Evolutionary conservation across 2,329 filamentous ascomycete genomes (phyloP), one percentile per base, ranked within the genome.

Genomic region (Huntiella bhutanensis): DNA sequence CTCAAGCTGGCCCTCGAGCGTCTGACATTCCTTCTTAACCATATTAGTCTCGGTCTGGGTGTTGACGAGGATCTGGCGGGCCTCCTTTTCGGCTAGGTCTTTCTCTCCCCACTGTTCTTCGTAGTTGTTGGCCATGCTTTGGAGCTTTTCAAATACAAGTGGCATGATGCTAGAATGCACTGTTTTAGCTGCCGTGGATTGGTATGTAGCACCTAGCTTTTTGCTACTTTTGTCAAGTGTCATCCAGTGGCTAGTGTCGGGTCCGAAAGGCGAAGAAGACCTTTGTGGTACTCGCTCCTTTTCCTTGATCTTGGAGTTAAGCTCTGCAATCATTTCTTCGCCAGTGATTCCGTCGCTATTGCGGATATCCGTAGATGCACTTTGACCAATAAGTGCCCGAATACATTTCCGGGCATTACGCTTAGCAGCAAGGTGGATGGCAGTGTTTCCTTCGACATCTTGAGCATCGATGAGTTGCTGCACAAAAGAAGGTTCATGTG

Each of bases 381-480:
- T 85, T 43, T 88, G 80, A 33, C 77, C 77, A 59, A 87, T 61
- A 66, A 85, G 61, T 66, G 78, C 69, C 63, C 91, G 81, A 47
- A 94, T 80, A 53, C 87, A 92, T 55, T 96, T 94, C 39, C 86
- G 78, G 13, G 88, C 85, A 47, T 86, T 84, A 48, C 84, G 80
- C 56, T 86, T 78, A 7, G 88, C 85, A 0, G 77, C 76, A 5
- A 81, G 64, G 51, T 80, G 77, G 44, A 80, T 61, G 3, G 91
- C 87, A 0, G 91, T 96, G 59, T 98, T 92, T 36, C 88, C 88
- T 36, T 86, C 79, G 22, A 78, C 68, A 59, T 98, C 88, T 56
- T 86, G 82, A 6, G 77, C 71, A 55, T 94, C 85, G 8, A 98
- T 66, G 8, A 96, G 64, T 41, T 75, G 68, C 51, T 86, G 82